Conservation (phyloP, 805 yeast genomes). For the Gaillardinia entomophila region DNA sequence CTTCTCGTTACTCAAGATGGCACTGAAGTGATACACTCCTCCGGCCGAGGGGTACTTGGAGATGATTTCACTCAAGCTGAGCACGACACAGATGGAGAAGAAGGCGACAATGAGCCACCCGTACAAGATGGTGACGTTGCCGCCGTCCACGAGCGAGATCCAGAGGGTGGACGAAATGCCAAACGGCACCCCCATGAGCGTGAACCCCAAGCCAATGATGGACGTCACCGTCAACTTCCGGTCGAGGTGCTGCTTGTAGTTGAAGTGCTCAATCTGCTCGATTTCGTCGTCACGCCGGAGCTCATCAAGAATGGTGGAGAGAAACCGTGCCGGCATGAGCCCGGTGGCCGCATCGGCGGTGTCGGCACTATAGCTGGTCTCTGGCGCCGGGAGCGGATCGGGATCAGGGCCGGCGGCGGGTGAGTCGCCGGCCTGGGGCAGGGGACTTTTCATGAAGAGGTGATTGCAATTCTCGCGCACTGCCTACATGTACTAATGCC, state of each 20-base stretch:
- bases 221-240: conserved; percentile 65
- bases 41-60: conserved; percentile 75
- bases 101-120: conserved; percentile 69
- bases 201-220: conserved; percentile 72
- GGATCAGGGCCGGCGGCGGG: too few species aligned
- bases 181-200: conserved; percentile 77
- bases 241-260: conserved; percentile 66
- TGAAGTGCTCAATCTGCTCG: conserved; percentile 65
- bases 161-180: conserved; percentile 71
- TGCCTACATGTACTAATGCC: too few species aligned
- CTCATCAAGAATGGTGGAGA: not conserved
- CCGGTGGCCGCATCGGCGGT: too few species aligned
- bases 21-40: conserved; percentile 72
- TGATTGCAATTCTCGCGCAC: too few species aligned
- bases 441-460: too few species aligned
- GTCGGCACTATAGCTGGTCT: too few species aligned
- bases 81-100: conserved; percentile 57
- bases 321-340: not conserved
- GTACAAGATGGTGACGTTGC: conserved; percentile 67
- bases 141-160: conserved; percentile 70
- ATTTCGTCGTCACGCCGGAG: conserved; percentile 30
- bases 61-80: conserved; percentile 71
- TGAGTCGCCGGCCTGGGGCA: too few species aligned
- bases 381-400: too few species aligned
- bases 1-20: conserved; percentile 55